Conservation (phyloP, 495 filamentous ascomycete species). For the Aspergillus saccharolyticus region DNA sequence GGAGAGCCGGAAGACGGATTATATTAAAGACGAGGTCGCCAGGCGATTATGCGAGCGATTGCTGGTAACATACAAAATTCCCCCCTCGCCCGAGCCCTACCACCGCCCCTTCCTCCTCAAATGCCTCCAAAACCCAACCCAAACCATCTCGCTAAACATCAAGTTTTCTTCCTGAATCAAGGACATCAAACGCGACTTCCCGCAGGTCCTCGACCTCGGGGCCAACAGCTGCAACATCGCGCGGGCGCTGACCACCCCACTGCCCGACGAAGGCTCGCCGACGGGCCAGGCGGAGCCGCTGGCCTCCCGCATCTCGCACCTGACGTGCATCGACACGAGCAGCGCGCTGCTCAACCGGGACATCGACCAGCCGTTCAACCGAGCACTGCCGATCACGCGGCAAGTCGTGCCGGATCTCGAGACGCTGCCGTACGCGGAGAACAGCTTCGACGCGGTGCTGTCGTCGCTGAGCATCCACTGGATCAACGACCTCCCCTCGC, state of each 20-base stretch:
- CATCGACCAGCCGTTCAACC: slow-evolving; percentile 68
- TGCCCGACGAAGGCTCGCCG: slow-evolving; percentile 54
- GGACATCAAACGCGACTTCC: slow-evolving; percentile 88
- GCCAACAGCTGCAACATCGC: slow-evolving; percentile 96
- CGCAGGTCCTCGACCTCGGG: slow-evolving; percentile 84
- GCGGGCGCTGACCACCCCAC: slow-evolving; percentile 62
- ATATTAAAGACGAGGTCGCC: slow-evolving; percentile 89
- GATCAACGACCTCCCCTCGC: slow-evolving; percentile 90
- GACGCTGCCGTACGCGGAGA: slow-evolving; percentile 67
- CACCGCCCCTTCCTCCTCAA: not conserved
- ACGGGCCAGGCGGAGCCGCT: slow-evolving; percentile 52
- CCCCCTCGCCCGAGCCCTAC: not conserved
- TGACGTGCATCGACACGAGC: slow-evolving; percentile 80
- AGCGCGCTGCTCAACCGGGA: slow-evolving; percentile 77
- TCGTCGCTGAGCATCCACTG: slow-evolving; percentile 88
- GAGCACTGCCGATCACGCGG: slow-evolving; percentile 62
- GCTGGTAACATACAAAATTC: slow-evolving; percentile 47
- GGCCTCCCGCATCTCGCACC: slow-evolving; percentile 57
- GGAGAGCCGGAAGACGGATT: slow-evolving; percentile 73
- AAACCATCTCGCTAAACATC: not conserved
- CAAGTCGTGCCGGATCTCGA: slow-evolving; percentile 65
- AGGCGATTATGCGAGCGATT: slow-evolving; percentile 79
- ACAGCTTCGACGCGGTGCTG: slow-evolving; percentile 82
- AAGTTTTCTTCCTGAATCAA: no score
- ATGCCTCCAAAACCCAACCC: slow-evolving; percentile 5